Percentiles rank a stretch among this genome's conserved stretches.
Conservation (phyloP, 768 basidiomycete genomes). For the Mycena latifolia region DNA sequence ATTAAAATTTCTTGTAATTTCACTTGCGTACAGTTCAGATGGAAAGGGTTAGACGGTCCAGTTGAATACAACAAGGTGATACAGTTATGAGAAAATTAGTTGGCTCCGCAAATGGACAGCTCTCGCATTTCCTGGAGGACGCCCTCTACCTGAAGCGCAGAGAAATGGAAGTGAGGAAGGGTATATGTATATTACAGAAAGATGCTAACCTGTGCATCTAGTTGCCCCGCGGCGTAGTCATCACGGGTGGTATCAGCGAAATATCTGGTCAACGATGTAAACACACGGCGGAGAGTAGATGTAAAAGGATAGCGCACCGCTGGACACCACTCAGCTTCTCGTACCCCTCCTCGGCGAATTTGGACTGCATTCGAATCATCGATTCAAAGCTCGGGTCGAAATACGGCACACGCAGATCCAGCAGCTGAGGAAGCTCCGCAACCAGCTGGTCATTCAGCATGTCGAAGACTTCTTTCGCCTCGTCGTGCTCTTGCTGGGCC, state of each 20-base stretch:
- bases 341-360: constrained; percentile 98
- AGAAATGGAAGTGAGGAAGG: background rate
- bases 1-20: constrained; percentile 14
- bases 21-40: background rate
- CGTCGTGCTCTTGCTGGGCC: constrained; percentile 97
- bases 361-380: constrained; percentile 98
- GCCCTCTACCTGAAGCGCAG: constrained; percentile 81
- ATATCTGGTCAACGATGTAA: constrained; percentile 63
- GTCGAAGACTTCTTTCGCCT: constrained; percentile 94
- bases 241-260: constrained; percentile 92
- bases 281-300: background rate
- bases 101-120: constrained; percentile 90
- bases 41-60: background rate
- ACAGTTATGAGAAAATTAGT: constrained; percentile 39
- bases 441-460: constrained; percentile 94
- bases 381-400: constrained; percentile 99
- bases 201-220: constrained; percentile 86
- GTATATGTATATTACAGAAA: background rate
- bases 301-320: constrained; percentile 60
- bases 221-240: constrained; percentile 96
- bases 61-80: constrained; percentile 18
- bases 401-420: constrained; percentile 96
- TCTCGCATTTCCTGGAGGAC: constrained; percentile 98
- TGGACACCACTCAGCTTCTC: constrained; percentile 97
- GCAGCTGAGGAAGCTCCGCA: constrained; percentile 88